A percentile compares a stretch with the other conserved stretches of the same genome.
These are phyloP conservation scores for Chalara sp. DNA, from an alignment of 2,329 filamentous ascomycete species.

Conservation along the genomic window DNA sequence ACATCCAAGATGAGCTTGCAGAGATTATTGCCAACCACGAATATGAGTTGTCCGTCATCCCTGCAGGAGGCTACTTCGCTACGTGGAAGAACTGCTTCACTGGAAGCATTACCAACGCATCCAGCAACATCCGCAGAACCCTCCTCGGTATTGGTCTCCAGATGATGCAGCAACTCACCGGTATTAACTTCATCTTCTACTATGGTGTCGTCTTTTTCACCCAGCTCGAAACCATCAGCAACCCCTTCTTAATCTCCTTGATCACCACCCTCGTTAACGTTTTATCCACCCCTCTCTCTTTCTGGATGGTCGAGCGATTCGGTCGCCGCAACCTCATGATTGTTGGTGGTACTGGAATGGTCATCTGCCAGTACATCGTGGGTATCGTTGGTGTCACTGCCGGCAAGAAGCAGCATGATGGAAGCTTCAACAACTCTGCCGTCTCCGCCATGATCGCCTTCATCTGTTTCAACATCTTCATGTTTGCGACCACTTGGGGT, in stretches of 20 bases:
- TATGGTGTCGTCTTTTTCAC: slow-evolving; percentile 80
- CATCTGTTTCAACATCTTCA: slow-evolving; percentile 89
- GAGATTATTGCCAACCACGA: slow-evolving; percentile 88
- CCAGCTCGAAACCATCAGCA: slow-evolving; percentile 65
- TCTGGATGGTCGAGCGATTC: slow-evolving; percentile 76
- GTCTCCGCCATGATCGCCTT: slow-evolving; percentile 70
- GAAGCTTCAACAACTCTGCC: slow-evolving; percentile 48
- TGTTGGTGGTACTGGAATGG: slow-evolving; percentile 73
- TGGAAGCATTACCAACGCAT: slow-evolving; percentile 63
- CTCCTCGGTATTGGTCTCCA: slow-evolving; percentile 67
- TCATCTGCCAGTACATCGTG: slow-evolving; percentile 79
- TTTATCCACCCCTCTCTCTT: slow-evolving; percentile 75
- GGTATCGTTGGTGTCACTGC: slow-evolving; percentile 65
- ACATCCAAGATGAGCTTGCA: slow-evolving; percentile 70
- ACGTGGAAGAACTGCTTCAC: slow-evolving; percentile 55
- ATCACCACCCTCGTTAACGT: slow-evolving; percentile 88
- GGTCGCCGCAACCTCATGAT: slow-evolving; percentile 78
- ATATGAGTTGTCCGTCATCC: slow-evolving; percentile 69
- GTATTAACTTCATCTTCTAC: slow-evolving; percentile 92
- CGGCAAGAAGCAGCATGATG: slow-evolving; percentile 46
- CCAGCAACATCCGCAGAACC: slow-evolving; percentile 63
- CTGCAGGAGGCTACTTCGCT: slow-evolving; percentile 65
- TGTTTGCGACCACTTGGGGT: slow-evolving; percentile 85
- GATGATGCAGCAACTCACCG: slow-evolving; percentile 71
- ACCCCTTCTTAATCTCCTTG: slow-evolving; percentile 77